Percentiles rank a stretch among this genome's conserved stretches.
Evolutionary conservation across 2,329 filamentous ascomycete genomes (phyloP).

Genomic region (Penicillium sp.): DNA sequence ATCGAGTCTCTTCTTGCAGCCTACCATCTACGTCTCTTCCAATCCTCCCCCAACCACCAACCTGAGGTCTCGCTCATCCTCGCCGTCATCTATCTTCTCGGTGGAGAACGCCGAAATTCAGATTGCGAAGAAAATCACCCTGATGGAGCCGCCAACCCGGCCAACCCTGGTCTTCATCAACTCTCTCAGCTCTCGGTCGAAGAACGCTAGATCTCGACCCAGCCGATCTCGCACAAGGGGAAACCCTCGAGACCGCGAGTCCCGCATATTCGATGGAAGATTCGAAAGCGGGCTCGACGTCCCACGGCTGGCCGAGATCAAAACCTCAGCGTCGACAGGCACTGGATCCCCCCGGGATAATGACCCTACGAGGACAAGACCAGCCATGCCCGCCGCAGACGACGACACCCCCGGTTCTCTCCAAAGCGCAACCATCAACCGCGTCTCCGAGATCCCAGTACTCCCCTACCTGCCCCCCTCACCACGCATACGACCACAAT

Average conservation of each 20-base stretch:
- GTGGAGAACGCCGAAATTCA: slow-evolving; percentile 37
- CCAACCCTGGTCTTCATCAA: slow-evolving; percentile 39
- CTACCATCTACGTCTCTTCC: slow-evolving; percentile 33
- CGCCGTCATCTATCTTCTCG: slow-evolving; percentile 32
- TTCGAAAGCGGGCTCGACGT: slow-evolving; percentile 17
- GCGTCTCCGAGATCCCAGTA: slow-evolving; percentile 29
- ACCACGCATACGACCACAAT: slow-evolving; percentile 20
- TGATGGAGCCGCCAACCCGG: slow-evolving; percentile 33
- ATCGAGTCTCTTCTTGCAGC: slow-evolving; percentile 34
- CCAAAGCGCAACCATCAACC: slow-evolving; percentile 24
- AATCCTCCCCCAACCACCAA: slow-evolving; percentile 22
- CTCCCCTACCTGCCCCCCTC: slow-evolving; percentile 23
- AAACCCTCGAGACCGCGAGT: slow-evolving; percentile 19
- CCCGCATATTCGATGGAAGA: slow-evolving; percentile 17
- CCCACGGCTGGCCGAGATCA: slow-evolving; percentile 12
- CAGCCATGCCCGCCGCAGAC: neutral
- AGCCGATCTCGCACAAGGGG: slow-evolving; percentile 15
- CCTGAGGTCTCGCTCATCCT: slow-evolving; percentile 29
- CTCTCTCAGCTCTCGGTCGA: slow-evolving; percentile 23
- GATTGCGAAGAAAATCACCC: slow-evolving; percentile 36
- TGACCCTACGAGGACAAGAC: slow-evolving; percentile 1
- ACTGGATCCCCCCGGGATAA: slow-evolving; percentile 1
- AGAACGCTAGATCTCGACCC: slow-evolving; percentile 12
- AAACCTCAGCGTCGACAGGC: slow-evolving; percentile 6
- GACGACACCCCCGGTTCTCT: slow-evolving; percentile 2